A percentile compares a stretch with the other conserved stretches of the same genome.
Conservation (phyloP, 768 basidiomycete genomes). For the Austroboletus festivus region DNA sequence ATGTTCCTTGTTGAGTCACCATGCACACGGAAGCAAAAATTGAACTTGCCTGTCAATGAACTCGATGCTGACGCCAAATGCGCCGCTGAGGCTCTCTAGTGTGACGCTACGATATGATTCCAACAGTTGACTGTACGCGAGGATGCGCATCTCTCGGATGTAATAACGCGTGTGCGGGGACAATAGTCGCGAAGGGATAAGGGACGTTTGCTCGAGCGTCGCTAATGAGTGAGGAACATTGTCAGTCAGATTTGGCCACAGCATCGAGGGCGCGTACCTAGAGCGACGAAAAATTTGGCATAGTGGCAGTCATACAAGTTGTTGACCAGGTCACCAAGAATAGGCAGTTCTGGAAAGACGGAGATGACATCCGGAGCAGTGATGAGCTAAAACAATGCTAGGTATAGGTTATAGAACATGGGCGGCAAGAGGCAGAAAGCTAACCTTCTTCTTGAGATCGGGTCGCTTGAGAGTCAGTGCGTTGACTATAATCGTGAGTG, state of each 20-base stretch:
- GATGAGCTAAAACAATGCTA: constrained; percentile 58
- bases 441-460: constrained; percentile 89
- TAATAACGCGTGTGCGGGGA: constrained; percentile 86
- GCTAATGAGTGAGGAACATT: constrained; percentile 44
- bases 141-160: constrained; percentile 93
- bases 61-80: constrained; percentile 86
- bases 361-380: constrained; percentile 84
- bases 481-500: constrained; percentile 77
- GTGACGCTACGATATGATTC: constrained; percentile 90
- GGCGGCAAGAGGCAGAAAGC: constrained; percentile 2
- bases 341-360: constrained; percentile 76
- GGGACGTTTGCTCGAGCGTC: constrained; percentile 81
- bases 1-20: constrained; percentile 1
- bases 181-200: constrained; percentile 82
- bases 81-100: constrained; percentile 75
- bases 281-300: constrained; percentile 87
- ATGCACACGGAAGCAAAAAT: background rate
- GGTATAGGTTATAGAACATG: background rate
- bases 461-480: constrained; percentile 73
- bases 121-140: constrained; percentile 88
- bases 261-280: constrained; percentile 49
- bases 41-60: constrained; percentile 80
- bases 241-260: constrained; percentile 5
- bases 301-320: constrained; percentile 93
- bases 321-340: constrained; percentile 78